Evolutionary conservation across 805 yeast genomes (phyloP).

Genomic region (Kuraishia cidri): DNA sequence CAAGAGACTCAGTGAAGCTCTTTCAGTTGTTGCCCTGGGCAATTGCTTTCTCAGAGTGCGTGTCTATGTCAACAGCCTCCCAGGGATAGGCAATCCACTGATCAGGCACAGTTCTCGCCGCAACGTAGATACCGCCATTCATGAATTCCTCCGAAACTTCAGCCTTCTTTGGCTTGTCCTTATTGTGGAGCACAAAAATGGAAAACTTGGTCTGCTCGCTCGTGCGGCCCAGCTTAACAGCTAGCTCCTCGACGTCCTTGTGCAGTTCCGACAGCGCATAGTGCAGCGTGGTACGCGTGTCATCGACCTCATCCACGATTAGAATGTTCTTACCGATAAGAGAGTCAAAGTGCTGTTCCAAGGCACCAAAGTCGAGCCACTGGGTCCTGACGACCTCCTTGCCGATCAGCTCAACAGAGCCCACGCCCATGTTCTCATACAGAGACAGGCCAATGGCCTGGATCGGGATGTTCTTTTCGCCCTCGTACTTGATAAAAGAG

Average conservation of each 20-base stretch:
- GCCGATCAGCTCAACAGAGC: slow-evolving; percentile 47
- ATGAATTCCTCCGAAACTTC: slow-evolving; percentile 56
- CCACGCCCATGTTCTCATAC: slow-evolving; percentile 47
- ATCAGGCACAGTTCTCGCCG: slow-evolving; percentile 70
- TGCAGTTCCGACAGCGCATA: slow-evolving; percentile 74
- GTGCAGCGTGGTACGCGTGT: slow-evolving; percentile 83
- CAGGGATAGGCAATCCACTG: slow-evolving; percentile 85
- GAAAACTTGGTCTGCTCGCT: slow-evolving; percentile 59
- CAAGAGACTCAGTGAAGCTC: not conserved
- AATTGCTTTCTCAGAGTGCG: slow-evolving; percentile 57
- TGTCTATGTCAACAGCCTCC: slow-evolving; percentile 79
- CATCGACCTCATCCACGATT: slow-evolving; percentile 89
- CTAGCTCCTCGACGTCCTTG: slow-evolving; percentile 55
- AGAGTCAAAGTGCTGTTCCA: slow-evolving; percentile 61
- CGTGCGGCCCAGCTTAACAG: slow-evolving; percentile 46
- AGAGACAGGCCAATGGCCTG: slow-evolving; percentile 63
- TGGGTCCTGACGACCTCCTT: slow-evolving; percentile 81
- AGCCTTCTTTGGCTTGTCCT: slow-evolving; percentile 74
- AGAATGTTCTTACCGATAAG: slow-evolving; percentile 74
- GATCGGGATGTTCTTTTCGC: slow-evolving; percentile 59
- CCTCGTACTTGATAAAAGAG: slow-evolving; percentile 49
- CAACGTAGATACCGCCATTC: slow-evolving; percentile 59
- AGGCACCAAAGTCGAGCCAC: slow-evolving; percentile 79
- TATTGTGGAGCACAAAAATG: slow-evolving; percentile 78
- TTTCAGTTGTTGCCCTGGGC: slow-evolving; percentile 47